phyloP scores from a whole-genome alignment of 371 early-diverging fungal species.

The Blakeslea trispora region DNA sequence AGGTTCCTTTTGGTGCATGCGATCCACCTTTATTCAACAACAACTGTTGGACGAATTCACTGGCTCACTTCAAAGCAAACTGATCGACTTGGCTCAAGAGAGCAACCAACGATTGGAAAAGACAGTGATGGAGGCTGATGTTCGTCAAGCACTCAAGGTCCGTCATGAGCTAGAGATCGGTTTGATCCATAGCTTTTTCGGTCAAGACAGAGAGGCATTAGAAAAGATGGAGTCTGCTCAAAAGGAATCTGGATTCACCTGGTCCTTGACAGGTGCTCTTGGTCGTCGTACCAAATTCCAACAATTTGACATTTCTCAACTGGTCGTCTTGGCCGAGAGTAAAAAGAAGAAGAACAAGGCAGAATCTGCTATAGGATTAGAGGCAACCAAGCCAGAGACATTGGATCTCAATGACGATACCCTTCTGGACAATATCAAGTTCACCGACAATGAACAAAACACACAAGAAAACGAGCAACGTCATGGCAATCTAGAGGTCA shows the following conservation, averaged over 20 bases:
- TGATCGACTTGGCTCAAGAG: constrained; percentile 43
- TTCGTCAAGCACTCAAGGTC: constrained; percentile 48
- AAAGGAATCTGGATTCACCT: constrained; percentile 74
- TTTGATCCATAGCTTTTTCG: constrained; percentile 75
- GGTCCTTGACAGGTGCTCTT: constrained; percentile 85
- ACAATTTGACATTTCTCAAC: constrained; percentile 79
- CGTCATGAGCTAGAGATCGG: constrained; percentile 78
- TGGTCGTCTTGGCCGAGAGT: constrained; percentile 89
- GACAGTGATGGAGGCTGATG: constrained; percentile 5
- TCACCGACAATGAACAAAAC: constrained; percentile 52
- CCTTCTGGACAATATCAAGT: constrained; percentile 78
- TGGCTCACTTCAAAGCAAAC: constrained; percentile 59
- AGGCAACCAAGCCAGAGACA: constrained; percentile 60
- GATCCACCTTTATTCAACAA: constrained; percentile 80
- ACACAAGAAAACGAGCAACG: constrained; percentile 41
- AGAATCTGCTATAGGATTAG: no score
- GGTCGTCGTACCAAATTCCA: constrained; percentile 96
- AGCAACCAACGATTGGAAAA: constrained; percentile 15
- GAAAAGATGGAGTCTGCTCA: constrained; percentile 73
- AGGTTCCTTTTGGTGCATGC: constrained; percentile 76
- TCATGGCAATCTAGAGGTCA: constrained; percentile 61
- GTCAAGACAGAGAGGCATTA: constrained; percentile 70
- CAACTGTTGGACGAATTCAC: constrained; percentile 84
- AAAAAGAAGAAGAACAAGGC: constrained; percentile 38
- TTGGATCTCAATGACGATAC: constrained; percentile 90